Evolutionary conservation across 2,329 filamentous ascomycete genomes (phyloP).

Genomic region (Diatrype stigma): DNA sequence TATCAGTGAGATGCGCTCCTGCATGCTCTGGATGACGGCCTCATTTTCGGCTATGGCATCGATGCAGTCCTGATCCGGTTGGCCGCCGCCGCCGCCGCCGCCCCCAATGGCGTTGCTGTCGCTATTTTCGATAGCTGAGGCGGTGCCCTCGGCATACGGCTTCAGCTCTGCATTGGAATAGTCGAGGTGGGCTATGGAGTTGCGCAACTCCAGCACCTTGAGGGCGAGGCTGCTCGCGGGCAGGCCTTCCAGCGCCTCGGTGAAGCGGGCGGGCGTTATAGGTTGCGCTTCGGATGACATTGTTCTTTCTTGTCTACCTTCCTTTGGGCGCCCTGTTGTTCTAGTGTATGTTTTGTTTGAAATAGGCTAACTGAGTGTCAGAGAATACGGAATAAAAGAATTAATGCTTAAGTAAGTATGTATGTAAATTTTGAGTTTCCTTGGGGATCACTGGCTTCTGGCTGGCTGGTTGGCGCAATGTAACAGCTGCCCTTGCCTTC

Average conservation of each 20-base stretch:
- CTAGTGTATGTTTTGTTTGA: not conserved
- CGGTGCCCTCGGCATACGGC: constrained; percentile 57
- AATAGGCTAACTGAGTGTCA: no score
- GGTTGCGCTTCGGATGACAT: constrained; percentile 63
- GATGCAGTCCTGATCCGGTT: constrained; percentile 65
- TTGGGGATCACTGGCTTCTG: no score
- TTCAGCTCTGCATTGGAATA: constrained; percentile 70
- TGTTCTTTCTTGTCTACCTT: no score
- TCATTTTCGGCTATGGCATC: constrained; percentile 73
- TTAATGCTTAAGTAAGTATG: no score
- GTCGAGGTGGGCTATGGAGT: constrained; percentile 69
- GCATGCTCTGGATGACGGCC: constrained; percentile 63
- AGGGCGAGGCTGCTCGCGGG: constrained; percentile 63
- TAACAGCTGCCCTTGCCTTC: constrained; percentile 16
- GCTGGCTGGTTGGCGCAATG: constrained; percentile 17
- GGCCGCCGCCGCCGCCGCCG: constrained; percentile 9
- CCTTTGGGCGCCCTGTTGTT: not conserved
- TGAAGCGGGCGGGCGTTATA: constrained; percentile 60
- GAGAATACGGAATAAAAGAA: no score
- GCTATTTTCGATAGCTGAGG: constrained; percentile 22
- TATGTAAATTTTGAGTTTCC: no score
- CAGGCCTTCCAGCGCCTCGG: constrained; percentile 63
- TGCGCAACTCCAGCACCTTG: constrained; percentile 72
- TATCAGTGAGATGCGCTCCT: constrained; percentile 60
- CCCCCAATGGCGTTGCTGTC: constrained; percentile 1